A percentile compares a stretch with the other conserved stretches of the same genome.
These are phyloP conservation scores for Diutina catenulata DNA, from an alignment of 1,139 yeast genomes.

Conservation along the genomic window DNA sequence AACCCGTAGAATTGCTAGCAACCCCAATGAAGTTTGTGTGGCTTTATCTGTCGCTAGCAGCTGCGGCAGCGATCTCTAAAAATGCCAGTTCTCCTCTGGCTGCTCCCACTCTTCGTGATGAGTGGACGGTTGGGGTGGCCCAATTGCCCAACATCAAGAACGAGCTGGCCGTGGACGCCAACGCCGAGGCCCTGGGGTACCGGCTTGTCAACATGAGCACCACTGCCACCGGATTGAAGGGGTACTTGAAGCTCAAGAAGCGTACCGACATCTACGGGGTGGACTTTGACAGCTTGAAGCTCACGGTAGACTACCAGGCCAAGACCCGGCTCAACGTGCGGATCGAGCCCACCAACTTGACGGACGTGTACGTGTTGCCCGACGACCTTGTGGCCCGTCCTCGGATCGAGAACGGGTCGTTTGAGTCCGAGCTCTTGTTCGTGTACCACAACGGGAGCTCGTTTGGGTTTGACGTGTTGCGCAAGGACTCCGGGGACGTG, in stretches of 20 bases:
- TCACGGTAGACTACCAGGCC: constrained; percentile 18
- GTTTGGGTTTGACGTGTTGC: constrained; percentile 17
- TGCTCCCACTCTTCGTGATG: constrained; percentile 9
- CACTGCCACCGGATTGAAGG: constrained; percentile 14
- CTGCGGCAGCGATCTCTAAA: too few species aligned
- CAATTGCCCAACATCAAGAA: constrained; percentile 18
- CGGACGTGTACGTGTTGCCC: constrained; percentile 17
- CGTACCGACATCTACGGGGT: constrained; percentile 20
- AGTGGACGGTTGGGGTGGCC: constrained; percentile 13
- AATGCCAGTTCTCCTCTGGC: too few species aligned
- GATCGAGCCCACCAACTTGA: constrained; percentile 15
- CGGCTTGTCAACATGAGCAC: constrained; percentile 11
- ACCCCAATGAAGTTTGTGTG: too few species aligned
- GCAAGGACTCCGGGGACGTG: constrained; percentile 15
- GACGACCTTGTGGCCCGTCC: constrained; percentile 15
- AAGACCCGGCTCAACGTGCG: constrained; percentile 15
- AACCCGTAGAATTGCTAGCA: too few species aligned
- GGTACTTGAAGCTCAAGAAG: constrained; percentile 14
- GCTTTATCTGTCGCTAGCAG: too few species aligned
- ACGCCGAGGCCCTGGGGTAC: constrained; percentile 17
- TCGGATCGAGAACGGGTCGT: constrained; percentile 8
- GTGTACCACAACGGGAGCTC: constrained; percentile 12
- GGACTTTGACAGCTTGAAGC: constrained; percentile 16
- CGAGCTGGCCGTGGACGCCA: constrained; percentile 17
- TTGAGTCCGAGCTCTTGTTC: constrained; percentile 14